These are phyloP conservation scores for Piper betle DNA, from an alignment of 164 flowering plant genomes.

Conservation along the genomic window DNA sequence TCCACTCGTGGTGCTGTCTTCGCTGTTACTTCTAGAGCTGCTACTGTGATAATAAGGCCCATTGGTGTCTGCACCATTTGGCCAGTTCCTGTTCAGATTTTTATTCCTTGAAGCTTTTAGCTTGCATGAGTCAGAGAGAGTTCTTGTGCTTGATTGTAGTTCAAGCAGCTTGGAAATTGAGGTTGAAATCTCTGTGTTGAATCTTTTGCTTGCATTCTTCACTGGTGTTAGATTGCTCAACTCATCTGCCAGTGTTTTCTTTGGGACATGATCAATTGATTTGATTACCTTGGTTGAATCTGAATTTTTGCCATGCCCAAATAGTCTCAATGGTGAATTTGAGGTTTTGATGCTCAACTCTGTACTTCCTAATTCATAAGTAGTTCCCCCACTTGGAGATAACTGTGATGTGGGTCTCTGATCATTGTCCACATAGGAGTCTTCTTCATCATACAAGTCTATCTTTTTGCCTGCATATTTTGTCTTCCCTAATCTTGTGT, in stretches of 20 bases:
- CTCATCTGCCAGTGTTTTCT: background rate
- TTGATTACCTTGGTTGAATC: background rate
- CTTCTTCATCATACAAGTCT: background rate
- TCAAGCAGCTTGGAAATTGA: conserved; percentile 7
- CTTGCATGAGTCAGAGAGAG: conserved; percentile 4
- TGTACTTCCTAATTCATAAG: background rate
- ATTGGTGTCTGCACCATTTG: background rate
- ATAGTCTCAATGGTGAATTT: too few species aligned
- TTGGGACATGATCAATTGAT: background rate
- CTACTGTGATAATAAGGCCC: conserved; percentile 3
- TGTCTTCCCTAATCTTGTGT: background rate
- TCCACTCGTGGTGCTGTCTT: conserved; percentile 25
- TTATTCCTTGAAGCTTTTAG: conserved; percentile 8
- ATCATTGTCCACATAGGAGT: background rate
- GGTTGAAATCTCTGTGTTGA: conserved; percentile 4
- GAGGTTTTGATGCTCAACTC: background rate
- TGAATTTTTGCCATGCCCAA: too few species aligned
- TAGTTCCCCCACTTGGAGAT: background rate
- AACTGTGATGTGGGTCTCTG: background rate
- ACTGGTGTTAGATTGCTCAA: background rate
- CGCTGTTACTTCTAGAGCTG: conserved; percentile 24
- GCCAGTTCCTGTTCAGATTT: conserved; percentile 4
- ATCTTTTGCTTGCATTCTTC: background rate
- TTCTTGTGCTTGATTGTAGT: conserved; percentile 8
- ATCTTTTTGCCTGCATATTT: background rate